phyloP scores from a whole-genome alignment of 768 basidiomycete genomes.

The Xerocomus potaroensis region DNA sequence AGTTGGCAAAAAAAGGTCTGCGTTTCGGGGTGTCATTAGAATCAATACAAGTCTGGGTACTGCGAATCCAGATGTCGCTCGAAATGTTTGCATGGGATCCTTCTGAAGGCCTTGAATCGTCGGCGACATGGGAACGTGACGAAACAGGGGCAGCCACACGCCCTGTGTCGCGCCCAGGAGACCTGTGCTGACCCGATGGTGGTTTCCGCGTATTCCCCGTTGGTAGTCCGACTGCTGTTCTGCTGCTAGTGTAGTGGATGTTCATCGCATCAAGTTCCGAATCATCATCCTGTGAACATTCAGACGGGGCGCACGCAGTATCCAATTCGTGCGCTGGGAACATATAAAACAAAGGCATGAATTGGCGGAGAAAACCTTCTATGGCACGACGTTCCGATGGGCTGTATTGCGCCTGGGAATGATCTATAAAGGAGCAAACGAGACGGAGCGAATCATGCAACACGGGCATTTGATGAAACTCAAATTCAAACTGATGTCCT shows the following conservation, averaged over 20 bases:
- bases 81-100: slow-evolving; percentile 6
- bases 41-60: slow-evolving; percentile 20
- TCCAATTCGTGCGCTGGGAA: slow-evolving; percentile 64
- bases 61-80: slow-evolving; percentile 60
- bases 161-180: slow-evolving; percentile 27
- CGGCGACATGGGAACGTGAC: slow-evolving; percentile 4
- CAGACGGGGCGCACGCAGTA: slow-evolving; percentile 54
- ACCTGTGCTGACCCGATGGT: slow-evolving; percentile 67
- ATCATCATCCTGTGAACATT: slow-evolving; percentile 39
- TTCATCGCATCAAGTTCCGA: slow-evolving; percentile 25
- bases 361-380: slow-evolving; percentile 79
- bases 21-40: slow-evolving; percentile 33
- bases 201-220: slow-evolving; percentile 72
- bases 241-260: slow-evolving; percentile 34
- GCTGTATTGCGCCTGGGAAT: slow-evolving; percentile 72
- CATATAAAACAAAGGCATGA: slow-evolving; percentile 81
- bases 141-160: slow-evolving; percentile 29
- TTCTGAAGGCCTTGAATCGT: not conserved
- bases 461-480: slow-evolving; percentile 72
- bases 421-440: slow-evolving; percentile 88
- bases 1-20: slow-evolving; percentile 83
- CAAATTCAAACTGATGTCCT: slow-evolving; percentile 74
- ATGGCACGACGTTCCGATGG: slow-evolving; percentile 74
- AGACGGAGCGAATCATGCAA: slow-evolving; percentile 88
- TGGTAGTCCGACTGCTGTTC: slow-evolving; percentile 47